Evolutionary conservation across 2,329 filamentous ascomycete species (phyloP).

Genomic region (Cytospora chrysosperma): DNA sequence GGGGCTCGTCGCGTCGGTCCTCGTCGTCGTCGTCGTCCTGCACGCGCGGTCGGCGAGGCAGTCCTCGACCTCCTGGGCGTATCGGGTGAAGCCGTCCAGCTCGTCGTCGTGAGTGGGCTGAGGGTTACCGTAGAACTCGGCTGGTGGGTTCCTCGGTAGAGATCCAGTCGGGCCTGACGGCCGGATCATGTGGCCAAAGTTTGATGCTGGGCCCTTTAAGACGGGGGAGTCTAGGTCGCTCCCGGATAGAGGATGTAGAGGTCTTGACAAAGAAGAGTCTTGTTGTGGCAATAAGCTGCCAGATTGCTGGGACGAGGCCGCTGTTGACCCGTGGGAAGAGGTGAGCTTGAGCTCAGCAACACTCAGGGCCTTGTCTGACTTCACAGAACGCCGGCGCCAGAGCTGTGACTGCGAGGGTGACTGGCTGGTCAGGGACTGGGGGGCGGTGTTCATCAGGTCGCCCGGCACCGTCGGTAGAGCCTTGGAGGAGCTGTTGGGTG

Average conservation of each 20-base stretch:
- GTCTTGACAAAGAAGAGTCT: slow-evolving; percentile 28
- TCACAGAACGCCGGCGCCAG: slow-evolving; percentile 53
- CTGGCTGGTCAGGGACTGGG: slow-evolving; percentile 27
- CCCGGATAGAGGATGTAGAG: slow-evolving; percentile 4
- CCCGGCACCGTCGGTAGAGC: slow-evolving; percentile 3
- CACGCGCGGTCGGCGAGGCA: slow-evolving; percentile 16
- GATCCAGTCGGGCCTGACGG: slow-evolving; percentile 28
- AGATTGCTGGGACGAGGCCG: slow-evolving; percentile 32
- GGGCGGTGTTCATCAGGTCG: slow-evolving; percentile 31
- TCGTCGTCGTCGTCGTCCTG: slow-evolving; percentile 5
- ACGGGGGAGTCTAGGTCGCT: slow-evolving; percentile 21
- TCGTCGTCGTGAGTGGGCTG: too few relatives aligned
- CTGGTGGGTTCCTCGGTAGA: slow-evolving; percentile 12
- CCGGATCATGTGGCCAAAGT: slow-evolving; percentile 34
- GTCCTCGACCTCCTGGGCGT: slow-evolving; percentile 23
- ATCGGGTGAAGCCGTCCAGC: slow-evolving; percentile 18
- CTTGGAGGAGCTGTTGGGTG: slow-evolving; percentile 14
- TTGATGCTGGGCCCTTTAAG: slow-evolving; percentile 20
- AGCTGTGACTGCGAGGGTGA: slow-evolving; percentile 36
- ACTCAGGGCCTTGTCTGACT: slow-evolving; percentile 46
- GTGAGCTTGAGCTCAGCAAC: slow-evolving; percentile 50
- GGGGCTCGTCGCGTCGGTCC: slow-evolving; percentile 4
- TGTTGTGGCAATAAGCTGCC: slow-evolving; percentile 18
- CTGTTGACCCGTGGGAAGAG: slow-evolving; percentile 51
- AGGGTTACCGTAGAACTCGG: slow-evolving; percentile 29